Base-by-base conservation (phyloP, 2,329 filamentous ascomycete genomes). In the Diaporthe longicolla region DNA sequence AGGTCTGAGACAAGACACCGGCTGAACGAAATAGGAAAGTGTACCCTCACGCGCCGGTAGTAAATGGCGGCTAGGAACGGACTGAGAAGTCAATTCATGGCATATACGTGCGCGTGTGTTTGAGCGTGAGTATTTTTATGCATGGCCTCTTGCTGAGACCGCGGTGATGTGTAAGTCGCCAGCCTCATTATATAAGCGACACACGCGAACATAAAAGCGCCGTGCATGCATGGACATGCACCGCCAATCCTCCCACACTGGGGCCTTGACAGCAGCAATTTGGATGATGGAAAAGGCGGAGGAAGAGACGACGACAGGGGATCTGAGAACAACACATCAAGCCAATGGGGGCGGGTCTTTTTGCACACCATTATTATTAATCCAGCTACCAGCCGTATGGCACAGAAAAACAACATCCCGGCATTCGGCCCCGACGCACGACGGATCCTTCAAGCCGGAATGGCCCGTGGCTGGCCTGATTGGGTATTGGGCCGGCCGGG, bases 301-400 rank as follows among this genome's bases (percentile, higher is more conserved):
- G 59, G 17, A n/a, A n/a, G n/a, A 21, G 37, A 52, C n/a, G 17
- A 26, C 26, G 29, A 24, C 19, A 35, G n/a, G 48, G 48, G 48
- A 11, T n/a, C 17, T 24, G 9, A 26, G 5, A 29, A 32, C 43
- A 35, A 8, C 32, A n/a, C 48, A 35, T 68, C 48, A 54, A 40
- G 63, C 63, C 48, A 68, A 54, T 63, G 40, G 59, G 59, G 59
- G 63, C 63, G 48, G 63, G 63, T 68, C 63, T 26, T 15, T 54
- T 54, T 68, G 45, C 63, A 40, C 43, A 68, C 32, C 32, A 35
- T 52, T 37, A 13, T 54, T 11, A 15, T 48, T 8, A 9, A 21
- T 37, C 29, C 29, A 68, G 63, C n/a, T 68, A 54, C 48, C 63
- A 68, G 48, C 63, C 35, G 32, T n/a, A 54, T 40, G 63, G 63